A percentile compares a stretch with the other conserved stretches of the same genome.
phyloP scores from a whole-genome alignment of 2,329 filamentous ascomycete species.

The Penicillium sp. region DNA sequence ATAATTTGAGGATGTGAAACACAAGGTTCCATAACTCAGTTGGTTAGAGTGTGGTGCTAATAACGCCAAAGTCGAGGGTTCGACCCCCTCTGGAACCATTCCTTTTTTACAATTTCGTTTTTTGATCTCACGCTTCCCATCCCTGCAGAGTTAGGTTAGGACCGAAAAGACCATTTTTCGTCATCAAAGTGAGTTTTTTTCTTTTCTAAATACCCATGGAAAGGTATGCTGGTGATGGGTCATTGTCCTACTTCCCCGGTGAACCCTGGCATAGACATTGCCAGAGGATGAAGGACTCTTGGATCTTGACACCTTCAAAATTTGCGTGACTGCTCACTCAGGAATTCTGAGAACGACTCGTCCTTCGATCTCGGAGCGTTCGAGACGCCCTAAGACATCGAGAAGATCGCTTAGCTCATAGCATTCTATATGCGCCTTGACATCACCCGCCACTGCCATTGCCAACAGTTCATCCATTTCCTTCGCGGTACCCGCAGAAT shows the following conservation, averaged over 20 bases:
- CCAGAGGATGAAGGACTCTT: background rate
- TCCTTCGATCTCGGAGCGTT: conserved; percentile 38
- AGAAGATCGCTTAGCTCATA: conserved; percentile 36
- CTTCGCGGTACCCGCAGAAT: conserved; percentile 45
- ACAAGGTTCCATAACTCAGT: background rate
- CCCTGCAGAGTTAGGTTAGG: too few relatives aligned
- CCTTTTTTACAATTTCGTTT: background rate
- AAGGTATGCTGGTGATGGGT: too few relatives aligned
- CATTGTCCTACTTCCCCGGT: too few relatives aligned
- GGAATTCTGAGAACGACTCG: conserved; percentile 38
- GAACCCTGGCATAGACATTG: background rate
- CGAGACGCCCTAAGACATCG: conserved; percentile 35
- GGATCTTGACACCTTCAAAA: background rate
- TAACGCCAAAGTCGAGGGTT: background rate
- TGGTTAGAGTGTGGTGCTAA: background rate
- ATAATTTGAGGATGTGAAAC: too few relatives aligned
- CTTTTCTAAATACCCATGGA: background rate
- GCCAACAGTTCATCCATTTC: conserved; percentile 49
- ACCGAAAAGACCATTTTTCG: too few relatives aligned
- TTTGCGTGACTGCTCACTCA: background rate
- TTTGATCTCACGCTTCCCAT: too few relatives aligned
- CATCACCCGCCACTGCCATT: conserved; percentile 44
- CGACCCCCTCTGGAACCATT: background rate
- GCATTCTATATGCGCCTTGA: conserved; percentile 37
- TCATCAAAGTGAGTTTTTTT: background rate